A percentile compares a stretch with the other conserved stretches of the same genome.
Conservation (phyloP, 2,329 filamentous ascomycete genomes). For the Fusarium acutatum region DNA sequence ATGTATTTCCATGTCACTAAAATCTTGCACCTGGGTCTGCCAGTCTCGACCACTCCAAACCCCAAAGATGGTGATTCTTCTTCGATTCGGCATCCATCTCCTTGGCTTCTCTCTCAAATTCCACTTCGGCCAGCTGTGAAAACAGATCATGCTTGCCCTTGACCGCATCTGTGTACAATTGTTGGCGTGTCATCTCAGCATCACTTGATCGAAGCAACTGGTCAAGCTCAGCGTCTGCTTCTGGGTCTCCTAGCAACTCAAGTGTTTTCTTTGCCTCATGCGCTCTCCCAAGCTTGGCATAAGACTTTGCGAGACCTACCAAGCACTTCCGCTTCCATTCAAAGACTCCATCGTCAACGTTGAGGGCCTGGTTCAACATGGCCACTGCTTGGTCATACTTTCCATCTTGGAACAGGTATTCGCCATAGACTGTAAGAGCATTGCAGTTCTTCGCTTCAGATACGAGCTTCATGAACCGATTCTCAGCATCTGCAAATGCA, state of each 20-base stretch:
- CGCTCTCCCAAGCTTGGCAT: slow-evolving; percentile 30
- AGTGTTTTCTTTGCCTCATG: slow-evolving; percentile 39
- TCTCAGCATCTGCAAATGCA: slow-evolving; percentile 31
- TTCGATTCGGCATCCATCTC: slow-evolving; percentile 15
- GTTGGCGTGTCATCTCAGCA: slow-evolving; percentile 34
- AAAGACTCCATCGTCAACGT: slow-evolving; percentile 28
- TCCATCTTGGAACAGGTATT: slow-evolving; percentile 37
- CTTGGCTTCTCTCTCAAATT: slow-evolving; percentile 35
- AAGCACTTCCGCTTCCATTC: slow-evolving; percentile 42
- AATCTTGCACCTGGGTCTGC: slow-evolving; percentile 37
- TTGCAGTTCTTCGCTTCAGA: slow-evolving; percentile 44
- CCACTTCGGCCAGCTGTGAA: slow-evolving; percentile 42
- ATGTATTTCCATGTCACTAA: slow-evolving; percentile 12
- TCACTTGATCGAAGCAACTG: slow-evolving; percentile 36
- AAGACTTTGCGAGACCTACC: slow-evolving; percentile 39
- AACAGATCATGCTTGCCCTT: slow-evolving; percentile 40
- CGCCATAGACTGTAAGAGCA: slow-evolving; percentile 48
- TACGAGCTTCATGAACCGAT: slow-evolving; percentile 45
- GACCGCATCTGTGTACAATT: slow-evolving; percentile 40
- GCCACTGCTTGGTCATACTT: slow-evolving; percentile 36
- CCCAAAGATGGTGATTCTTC: slow-evolving; percentile 42
- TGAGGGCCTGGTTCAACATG: slow-evolving; percentile 40
- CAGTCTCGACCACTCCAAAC: slow-evolving; percentile 47
- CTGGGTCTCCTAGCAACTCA: slow-evolving; percentile 31
- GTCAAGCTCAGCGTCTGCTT: slow-evolving; percentile 43